Base-by-base conservation (phyloP, 2,329 filamentous ascomycete species). In the Aspergillus fischeri region DNA sequence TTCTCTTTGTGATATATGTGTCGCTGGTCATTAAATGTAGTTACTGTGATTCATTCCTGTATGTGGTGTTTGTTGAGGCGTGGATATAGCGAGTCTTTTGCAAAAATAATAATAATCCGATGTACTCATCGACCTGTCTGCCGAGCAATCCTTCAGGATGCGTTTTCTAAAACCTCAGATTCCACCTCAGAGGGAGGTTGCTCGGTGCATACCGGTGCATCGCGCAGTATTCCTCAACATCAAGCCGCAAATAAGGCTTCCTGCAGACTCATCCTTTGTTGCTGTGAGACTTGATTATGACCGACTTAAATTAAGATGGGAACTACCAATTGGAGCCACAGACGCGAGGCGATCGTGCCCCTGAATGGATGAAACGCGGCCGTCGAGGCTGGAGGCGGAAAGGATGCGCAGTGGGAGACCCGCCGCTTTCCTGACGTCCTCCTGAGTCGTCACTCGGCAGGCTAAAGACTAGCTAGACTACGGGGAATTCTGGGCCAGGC, bases 1-100 rank as follows among this genome's bases (percentile, higher is more conserved):
- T 54, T 52, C 38, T 27, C 45, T 48, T 27, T 64, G 59, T 66
- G 53, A 60, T 56, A 60, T 63, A 61, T 24, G 41, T 57, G 49
- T 49, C 27, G 21, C 21, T 47, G 44, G 44, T 47, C 20, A 17
- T 47, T 27, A 14, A 11, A 17, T 47, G 44, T 47, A 47, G 44
- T 20, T 45, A 45, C n/a, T 45, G 21, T 45, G 42, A 45, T 45
- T 45, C 21, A 24, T 45, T 45, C 21, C 9, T 45, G 20, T 45
- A 45, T 24, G 11, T 27, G 17, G 24, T 47, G 44, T 27, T 24
- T 24, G 21, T 47, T 14, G 11, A 27, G 44, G 21, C 24, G 21
- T 47, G 44, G 10, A 47, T 27, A 11, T 47, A 17, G 21, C 11
- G 14, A 25, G 2, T 17, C 14, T 14, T 11, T 3, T 3, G 21